Evolutionary conservation across 73 alveolate species (phyloP), one percentile per base, ranked within the genome.

Genomic region (Uronychia setigera): DNA sequence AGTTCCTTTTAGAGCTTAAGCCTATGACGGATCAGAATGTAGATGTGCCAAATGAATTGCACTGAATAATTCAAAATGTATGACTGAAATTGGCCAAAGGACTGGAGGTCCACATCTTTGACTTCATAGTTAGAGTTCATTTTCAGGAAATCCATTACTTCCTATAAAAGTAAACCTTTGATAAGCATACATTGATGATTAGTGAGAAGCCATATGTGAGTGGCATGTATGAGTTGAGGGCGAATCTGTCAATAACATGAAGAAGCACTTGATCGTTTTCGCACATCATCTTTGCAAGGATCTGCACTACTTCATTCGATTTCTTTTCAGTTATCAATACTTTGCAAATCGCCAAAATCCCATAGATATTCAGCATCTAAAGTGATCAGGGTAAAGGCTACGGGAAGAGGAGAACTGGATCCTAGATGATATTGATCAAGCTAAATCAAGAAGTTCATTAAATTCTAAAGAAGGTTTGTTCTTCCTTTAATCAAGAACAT

Each of bases 1-100:
- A 33, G 78, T 80, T 58, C 86, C 27, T 27, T 58, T 58, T 80
- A 79, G 19, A 35, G 78, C 28, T 80, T 76, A 34, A 80, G 30
- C 27, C 35, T 34, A 35, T 76, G 58, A 0, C 26, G 34, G 59
- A 80, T n/a, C 1, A 80, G 1, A 1, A 80, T n/a, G 59, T 80
- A 80, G 11, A 80, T 35, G 59, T 80, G 35, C 86, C 86, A 80
- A 0, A 80, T 80, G 31, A 57, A 35, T 57, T 80, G 78, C 31
- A 80, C 86, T 19, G 86, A 80, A 58, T 80, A 32, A 46, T 34
- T 80, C 78, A 80, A 19, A 1, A 80, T 35, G 28, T 80, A 80
- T 29, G 34, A 5, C 58, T 80, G 35, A 31, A 33, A 34, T 1
- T 80, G n/a, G 67, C n/a, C 19, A 19, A 46, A 46, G 19, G 67